A percentile compares a stretch with the other conserved stretches of the same genome.
These are phyloP conservation scores for Carex parvula DNA, from an alignment of 176 grass and related monocot species.

Conservation along the genomic window DNA sequence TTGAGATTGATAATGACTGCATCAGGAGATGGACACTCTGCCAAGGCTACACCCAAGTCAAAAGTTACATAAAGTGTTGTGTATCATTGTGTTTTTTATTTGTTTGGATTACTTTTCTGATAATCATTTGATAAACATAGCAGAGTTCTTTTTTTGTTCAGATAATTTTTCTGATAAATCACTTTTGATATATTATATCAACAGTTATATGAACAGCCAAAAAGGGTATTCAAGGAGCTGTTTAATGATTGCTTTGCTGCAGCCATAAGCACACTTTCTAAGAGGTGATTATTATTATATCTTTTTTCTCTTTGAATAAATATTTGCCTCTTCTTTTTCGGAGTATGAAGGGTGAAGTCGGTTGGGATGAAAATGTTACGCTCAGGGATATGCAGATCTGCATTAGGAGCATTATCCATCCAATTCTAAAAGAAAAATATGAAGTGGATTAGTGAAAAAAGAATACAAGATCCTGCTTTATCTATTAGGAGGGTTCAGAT, in stretches of 20 bases:
- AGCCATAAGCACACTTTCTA: neutral
- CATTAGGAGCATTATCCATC: slow-evolving; percentile 78
- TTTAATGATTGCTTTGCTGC: neutral
- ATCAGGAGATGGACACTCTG: neutral
- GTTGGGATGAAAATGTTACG: slow-evolving; percentile 88
- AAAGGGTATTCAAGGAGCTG: neutral
- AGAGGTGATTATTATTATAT: neutral
- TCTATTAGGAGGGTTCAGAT: neutral
- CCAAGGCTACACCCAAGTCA: neutral
- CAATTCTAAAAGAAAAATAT: slow-evolving; percentile 57
- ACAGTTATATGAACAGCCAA: neutral
- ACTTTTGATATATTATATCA: neutral
- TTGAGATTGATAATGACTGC: neutral
- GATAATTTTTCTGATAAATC: slow-evolving; percentile 1
- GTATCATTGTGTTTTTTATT: neutral
- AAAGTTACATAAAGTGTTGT: neutral
- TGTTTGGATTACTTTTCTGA: neutral
- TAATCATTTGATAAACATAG: neutral
- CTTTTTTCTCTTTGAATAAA: neutral
- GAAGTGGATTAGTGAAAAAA: slow-evolving; percentile 14
- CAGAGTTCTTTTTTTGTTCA: neutral
- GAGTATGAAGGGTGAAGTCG: slow-evolving; percentile 74
- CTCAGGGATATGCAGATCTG: slow-evolving; percentile 69
- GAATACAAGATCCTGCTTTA: neutral
- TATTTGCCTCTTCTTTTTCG: slow-evolving; percentile 60